phyloP scores from a whole-genome alignment of 2,329 filamentous ascomycete species.

The Xylaria sp. region DNA sequence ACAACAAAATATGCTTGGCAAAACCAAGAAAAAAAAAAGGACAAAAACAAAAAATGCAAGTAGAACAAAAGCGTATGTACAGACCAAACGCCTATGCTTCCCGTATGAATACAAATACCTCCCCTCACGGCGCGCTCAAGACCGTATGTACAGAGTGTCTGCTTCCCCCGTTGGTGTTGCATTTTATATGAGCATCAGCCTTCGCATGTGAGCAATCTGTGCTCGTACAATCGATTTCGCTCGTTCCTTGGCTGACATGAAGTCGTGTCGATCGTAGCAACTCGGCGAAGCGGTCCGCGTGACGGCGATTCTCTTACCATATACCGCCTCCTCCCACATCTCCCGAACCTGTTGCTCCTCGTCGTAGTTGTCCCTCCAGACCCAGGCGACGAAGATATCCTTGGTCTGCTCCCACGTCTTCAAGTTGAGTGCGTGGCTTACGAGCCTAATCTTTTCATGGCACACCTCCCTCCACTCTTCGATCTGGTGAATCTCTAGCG shows the following conservation, averaged over 20 bases:
- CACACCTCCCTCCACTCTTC: conserved; percentile 33
- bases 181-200: conserved; percentile 27
- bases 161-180: not conserved
- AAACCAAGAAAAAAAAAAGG: not conserved
- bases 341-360: conserved; percentile 32
- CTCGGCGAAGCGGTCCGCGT: conserved; percentile 28
- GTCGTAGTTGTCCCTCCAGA: conserved; percentile 32
- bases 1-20: not conserved
- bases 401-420: conserved; percentile 34
- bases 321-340: conserved; percentile 35
- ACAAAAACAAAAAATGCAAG: not conserved
- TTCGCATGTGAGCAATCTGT: conserved; percentile 26
- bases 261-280: conserved; percentile 30
- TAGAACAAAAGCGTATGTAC: conserved; percentile 10
- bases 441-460: conserved; percentile 33
- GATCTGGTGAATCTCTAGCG: conserved; percentile 32
- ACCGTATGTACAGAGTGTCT: not conserved
- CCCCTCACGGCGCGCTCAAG: not conserved
- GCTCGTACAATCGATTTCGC: conserved; percentile 28
- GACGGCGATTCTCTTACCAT: conserved; percentile 27
- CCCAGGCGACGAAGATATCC: conserved; percentile 28
- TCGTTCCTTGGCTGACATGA: conserved; percentile 32
- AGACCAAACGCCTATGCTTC: conserved; percentile 11
- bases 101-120: conserved; percentile 13
- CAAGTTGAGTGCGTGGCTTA: conserved; percentile 29